These are phyloP conservation scores for Neurospora sp. DNA, from an alignment of 495 filamentous ascomycete genomes.

Conservation along the genomic window DNA sequence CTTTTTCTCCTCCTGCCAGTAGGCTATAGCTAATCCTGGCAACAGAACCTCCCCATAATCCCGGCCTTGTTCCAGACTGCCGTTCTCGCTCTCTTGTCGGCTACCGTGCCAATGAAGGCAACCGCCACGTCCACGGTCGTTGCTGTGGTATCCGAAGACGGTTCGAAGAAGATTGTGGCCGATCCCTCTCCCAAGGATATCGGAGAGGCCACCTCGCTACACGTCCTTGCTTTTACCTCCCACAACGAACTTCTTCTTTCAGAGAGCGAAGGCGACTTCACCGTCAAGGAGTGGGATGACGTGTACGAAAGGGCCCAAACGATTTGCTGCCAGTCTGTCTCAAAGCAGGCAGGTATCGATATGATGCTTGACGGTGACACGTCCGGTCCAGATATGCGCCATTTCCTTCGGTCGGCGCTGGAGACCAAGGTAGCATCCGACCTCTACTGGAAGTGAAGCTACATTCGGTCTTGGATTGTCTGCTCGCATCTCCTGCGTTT, in stretches of 20 bases:
- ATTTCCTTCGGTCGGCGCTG: conserved; percentile 55
- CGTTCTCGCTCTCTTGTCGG: conserved; percentile 64
- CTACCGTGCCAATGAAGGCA: conserved; percentile 62
- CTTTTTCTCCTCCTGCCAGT: conserved; percentile 9
- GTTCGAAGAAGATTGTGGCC: conserved; percentile 32
- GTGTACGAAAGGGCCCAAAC: conserved; percentile 53
- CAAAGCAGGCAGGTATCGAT: conserved; percentile 37
- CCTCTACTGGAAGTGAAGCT: conserved; percentile 48
- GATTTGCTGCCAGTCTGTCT: conserved; percentile 46
- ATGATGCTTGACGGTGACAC: conserved; percentile 31
- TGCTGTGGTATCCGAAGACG: conserved; percentile 43
- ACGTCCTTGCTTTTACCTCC: conserved; percentile 69
- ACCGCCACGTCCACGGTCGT: conserved; percentile 56
- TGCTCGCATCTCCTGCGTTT: neutral
- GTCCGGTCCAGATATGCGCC: conserved; percentile 37
- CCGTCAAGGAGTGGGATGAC: conserved; percentile 64
- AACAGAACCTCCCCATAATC: conserved; percentile 62
- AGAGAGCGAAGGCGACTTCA: conserved; percentile 75
- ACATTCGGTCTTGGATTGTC: neutral
- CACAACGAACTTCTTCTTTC: conserved; percentile 63
- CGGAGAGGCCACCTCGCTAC: conserved; percentile 53
- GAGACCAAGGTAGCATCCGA: conserved; percentile 48
- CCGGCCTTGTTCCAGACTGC: conserved; percentile 66
- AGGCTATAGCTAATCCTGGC: neutral
- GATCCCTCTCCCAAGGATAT: conserved; percentile 48